Evolutionary conservation across 164 flowering plant genomes (phyloP).

Genomic region (Amborella trichopoda): DNA sequence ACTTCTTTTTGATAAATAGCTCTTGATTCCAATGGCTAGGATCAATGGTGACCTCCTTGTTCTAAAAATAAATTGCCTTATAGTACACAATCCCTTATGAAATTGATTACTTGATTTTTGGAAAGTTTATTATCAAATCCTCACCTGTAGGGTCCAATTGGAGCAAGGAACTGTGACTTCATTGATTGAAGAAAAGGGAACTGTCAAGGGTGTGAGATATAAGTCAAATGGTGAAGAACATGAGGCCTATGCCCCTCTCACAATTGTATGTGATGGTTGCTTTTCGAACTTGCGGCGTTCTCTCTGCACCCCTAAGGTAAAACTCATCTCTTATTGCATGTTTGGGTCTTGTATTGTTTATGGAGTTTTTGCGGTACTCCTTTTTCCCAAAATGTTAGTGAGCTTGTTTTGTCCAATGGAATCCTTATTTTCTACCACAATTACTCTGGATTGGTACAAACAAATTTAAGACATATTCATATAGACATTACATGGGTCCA

Average conservation of each 20-base stretch:
- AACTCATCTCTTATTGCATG: slow-evolving; percentile 4
- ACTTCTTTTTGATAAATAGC: neutral
- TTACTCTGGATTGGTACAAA: neutral
- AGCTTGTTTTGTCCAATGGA: neutral
- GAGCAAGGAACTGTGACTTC: slow-evolving; percentile 81
- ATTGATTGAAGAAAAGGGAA: slow-evolving; percentile 68
- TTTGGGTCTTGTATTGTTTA: neutral
- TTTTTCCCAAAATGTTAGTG: neutral
- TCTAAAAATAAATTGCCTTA: neutral
- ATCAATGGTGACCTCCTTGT: neutral
- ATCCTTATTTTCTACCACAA: neutral
- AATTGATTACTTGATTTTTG: slow-evolving; percentile 3
- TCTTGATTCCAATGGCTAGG: too few species aligned
- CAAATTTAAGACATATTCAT: neutral
- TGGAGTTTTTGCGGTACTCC: neutral
- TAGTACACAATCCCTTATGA: neutral
- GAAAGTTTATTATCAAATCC: neutral
- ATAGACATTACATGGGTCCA: too few species aligned
- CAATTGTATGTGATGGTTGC: slow-evolving; percentile 92
- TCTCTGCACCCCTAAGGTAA: slow-evolving; percentile 74
- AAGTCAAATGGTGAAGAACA: slow-evolving; percentile 53
- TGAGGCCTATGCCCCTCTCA: slow-evolving; percentile 66
- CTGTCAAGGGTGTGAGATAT: slow-evolving; percentile 64
- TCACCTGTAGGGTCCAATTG: slow-evolving; percentile 40
- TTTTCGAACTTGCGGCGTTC: slow-evolving; percentile 86